phyloP scores from a whole-genome alignment of 768 basidiomycete species.

The Dictyophora rubrovolvata region DNA sequence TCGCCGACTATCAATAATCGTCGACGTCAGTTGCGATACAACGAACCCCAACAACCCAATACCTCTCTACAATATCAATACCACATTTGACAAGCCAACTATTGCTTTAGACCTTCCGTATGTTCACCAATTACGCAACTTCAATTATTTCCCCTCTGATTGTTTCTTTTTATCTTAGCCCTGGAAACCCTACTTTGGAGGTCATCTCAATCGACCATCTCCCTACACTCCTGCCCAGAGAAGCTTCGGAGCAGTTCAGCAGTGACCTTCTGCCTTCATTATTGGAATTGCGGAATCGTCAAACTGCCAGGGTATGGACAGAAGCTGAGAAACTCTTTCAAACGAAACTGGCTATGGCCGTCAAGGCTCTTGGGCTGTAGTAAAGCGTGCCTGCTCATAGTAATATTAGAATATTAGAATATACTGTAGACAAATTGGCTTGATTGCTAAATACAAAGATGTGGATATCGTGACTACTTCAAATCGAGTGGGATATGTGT shows the following conservation, averaged over 20 bases:
- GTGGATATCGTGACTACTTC: too few relatives aligned
- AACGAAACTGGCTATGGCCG: slow-evolving; percentile 51
- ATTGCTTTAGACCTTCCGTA: slow-evolving; percentile 77
- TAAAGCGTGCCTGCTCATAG: background rate
- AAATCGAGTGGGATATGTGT: too few relatives aligned
- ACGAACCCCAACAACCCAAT: slow-evolving; percentile 98
- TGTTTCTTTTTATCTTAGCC: slow-evolving; percentile 24
- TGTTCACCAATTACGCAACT: slow-evolving; percentile 26
- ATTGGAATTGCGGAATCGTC: slow-evolving; percentile 59
- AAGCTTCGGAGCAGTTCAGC: slow-evolving; percentile 96
- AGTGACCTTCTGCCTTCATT: slow-evolving; percentile 76
- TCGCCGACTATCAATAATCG: slow-evolving; percentile 70
- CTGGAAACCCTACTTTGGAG: slow-evolving; percentile 57
- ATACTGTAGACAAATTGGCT: too few relatives aligned
- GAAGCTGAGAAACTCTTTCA: slow-evolving; percentile 80
- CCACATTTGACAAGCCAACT: slow-evolving; percentile 86
- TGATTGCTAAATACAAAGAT: too few relatives aligned
- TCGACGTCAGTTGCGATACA: slow-evolving; percentile 98
- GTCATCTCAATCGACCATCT: slow-evolving; percentile 96
- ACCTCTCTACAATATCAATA: slow-evolving; percentile 89
- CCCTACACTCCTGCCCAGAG: slow-evolving; percentile 88
- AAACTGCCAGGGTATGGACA: slow-evolving; percentile 68
- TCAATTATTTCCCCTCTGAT: background rate
- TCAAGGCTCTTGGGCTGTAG: slow-evolving; percentile 10
- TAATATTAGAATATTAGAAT: too few relatives aligned